phyloP scores from a whole-genome alignment of 306 rosid genomes.

The Urtica urens region DNA sequence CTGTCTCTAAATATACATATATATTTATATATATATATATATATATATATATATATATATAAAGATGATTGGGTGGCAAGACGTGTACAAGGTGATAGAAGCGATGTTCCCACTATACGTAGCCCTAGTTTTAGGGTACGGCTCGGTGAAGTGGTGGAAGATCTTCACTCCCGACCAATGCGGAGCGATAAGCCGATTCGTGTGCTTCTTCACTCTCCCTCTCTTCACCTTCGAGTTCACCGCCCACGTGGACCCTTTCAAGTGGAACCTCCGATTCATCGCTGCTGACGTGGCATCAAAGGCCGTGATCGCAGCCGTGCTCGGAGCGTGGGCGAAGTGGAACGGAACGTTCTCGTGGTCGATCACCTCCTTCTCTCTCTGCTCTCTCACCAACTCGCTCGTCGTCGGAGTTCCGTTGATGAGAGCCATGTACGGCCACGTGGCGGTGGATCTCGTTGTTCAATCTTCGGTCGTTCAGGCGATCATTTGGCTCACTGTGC shows the following conservation, averaged over 20 bases:
- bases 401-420: constrained; percentile 80
- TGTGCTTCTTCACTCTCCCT: constrained; percentile 81
- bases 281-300: constrained; percentile 66
- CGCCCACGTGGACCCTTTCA: constrained; percentile 61
- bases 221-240: constrained; percentile 83
- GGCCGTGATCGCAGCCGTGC: constrained; percentile 43
- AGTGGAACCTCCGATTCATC: constrained; percentile 50
- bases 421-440: constrained; percentile 63
- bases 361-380: constrained; percentile 72
- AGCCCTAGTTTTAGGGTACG: constrained; percentile 69
- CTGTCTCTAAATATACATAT: too few species aligned
- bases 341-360: constrained; percentile 65
- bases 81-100: constrained; percentile 63
- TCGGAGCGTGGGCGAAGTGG: constrained; percentile 69
- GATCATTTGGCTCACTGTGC: constrained; percentile 70
- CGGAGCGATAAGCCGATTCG: constrained; percentile 73
- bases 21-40: not conserved
- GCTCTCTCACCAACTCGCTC: constrained; percentile 59
- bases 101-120: constrained; percentile 72
- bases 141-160: constrained; percentile 84
- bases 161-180: constrained; percentile 66
- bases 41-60: not conserved
- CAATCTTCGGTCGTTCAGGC: constrained; percentile 73
- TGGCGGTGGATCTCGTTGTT: constrained; percentile 66
- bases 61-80: constrained; percentile 78